Conservation (phyloP, 202 grass and related monocot species). For the Hordeum pubiflorum region DNA sequence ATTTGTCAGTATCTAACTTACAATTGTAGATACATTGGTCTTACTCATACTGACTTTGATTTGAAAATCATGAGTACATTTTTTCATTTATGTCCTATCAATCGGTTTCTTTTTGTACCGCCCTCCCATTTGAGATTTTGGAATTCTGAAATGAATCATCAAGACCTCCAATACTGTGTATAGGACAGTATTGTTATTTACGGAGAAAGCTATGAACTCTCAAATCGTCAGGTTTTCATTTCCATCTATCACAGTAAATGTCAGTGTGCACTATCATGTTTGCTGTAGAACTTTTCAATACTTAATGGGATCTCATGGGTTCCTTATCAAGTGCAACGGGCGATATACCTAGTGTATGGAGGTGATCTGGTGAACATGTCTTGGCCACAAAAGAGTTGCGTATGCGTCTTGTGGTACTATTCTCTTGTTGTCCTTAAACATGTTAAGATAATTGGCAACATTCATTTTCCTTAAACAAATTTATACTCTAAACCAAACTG, state of each 20-base stretch:
- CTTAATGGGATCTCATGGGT: not conserved
- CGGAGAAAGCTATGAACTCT: not conserved
- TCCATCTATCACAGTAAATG: not conserved
- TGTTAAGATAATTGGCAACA: too few species aligned
- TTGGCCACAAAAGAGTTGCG: too few species aligned
- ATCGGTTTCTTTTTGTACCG: not conserved
- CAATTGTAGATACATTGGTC: conserved; percentile 7
- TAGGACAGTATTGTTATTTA: not conserved
- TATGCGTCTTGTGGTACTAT: too few species aligned
- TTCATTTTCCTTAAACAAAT: too few species aligned
- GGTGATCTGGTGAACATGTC: too few species aligned
- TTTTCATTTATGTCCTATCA: not conserved
- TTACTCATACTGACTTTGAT: not conserved
- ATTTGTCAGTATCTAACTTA: not conserved
- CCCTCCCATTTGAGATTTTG: not conserved
- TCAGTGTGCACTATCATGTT: not conserved
- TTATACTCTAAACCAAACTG: too few species aligned
- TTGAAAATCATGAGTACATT: not conserved
- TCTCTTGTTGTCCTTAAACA: too few species aligned
- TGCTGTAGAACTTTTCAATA: not conserved
- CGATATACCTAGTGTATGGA: too few species aligned
- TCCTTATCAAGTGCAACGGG: too few species aligned
- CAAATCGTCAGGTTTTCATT: not conserved
- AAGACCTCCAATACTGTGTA: not conserved
- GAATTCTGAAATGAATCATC: not conserved